A percentile compares a stretch with the other conserved stretches of the same genome.
Evolutionary conservation across 305 asterid genomes (phyloP).

Genomic region (Fraxinus angustifolia): DNA sequence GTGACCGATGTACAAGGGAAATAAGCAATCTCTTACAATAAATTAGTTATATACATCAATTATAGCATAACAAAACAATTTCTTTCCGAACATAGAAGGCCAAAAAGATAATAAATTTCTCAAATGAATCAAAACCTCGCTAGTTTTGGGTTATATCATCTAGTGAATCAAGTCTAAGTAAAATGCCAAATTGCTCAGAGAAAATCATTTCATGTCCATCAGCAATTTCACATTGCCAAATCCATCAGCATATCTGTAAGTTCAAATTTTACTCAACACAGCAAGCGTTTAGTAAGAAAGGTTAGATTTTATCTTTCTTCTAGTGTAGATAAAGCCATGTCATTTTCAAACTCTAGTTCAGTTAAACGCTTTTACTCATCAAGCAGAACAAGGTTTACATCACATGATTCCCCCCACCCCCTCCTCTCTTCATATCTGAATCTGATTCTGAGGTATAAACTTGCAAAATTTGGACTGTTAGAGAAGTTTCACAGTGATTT

Average conservation of each 20-base stretch:
- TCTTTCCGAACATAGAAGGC: neutral
- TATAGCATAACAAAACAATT: neutral
- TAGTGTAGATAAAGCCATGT: neutral
- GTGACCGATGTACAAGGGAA: neutral
- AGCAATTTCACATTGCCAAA: slow-evolving; percentile 3
- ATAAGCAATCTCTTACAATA: neutral
- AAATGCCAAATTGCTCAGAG: slow-evolving; percentile 7
- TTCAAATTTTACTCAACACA: neutral
- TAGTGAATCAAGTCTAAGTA: slow-evolving; percentile 9
- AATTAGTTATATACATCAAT: neutral
- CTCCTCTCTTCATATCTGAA: neutral
- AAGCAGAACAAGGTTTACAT: neutral
- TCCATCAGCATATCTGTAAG: neutral
- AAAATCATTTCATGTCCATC: slow-evolving; percentile 2
- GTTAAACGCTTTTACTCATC: slow-evolving; percentile 5
- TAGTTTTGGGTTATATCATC: neutral
- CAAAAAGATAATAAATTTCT: neutral
- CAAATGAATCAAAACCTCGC: neutral
- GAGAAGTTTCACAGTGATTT: neutral
- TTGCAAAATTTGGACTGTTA: slow-evolving; percentile 2
- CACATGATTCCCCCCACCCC: neutral
- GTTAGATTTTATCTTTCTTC: neutral
- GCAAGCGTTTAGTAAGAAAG: neutral
- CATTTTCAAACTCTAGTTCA: neutral
- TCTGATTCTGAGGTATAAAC: slow-evolving; percentile 4